Conservation (phyloP, 352 stramenopile species). For the Phytophthora sansomeana region DNA sequence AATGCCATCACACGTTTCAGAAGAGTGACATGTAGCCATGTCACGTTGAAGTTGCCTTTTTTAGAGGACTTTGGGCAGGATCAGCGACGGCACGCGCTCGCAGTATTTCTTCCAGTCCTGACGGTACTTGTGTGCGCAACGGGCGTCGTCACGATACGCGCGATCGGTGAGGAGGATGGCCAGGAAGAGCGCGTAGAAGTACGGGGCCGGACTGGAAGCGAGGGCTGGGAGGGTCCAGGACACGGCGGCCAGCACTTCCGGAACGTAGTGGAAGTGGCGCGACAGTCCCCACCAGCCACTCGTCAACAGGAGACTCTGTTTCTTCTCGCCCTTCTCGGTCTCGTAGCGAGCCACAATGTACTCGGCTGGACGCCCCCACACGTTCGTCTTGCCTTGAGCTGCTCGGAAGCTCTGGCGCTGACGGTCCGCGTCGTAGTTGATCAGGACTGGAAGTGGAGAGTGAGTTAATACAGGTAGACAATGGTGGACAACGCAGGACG, state of each 20-base stretch:
- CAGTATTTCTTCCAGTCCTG: constrained; percentile 96
- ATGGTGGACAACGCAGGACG: neutral
- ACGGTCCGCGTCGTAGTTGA: constrained; percentile 96
- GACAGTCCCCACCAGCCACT: constrained; percentile 95
- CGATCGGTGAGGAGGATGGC: constrained; percentile 95
- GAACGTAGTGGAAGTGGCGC: constrained; percentile 96
- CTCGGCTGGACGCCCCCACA: constrained; percentile 93
- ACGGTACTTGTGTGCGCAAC: constrained; percentile 96
- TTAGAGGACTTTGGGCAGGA: constrained; percentile 86
- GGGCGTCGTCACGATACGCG: constrained; percentile 95
- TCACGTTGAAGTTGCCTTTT: constrained; percentile 2
- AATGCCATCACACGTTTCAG: neutral
- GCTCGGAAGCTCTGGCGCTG: constrained; percentile 94
- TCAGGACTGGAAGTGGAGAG: constrained; percentile 56
- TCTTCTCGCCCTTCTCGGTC: constrained; percentile 89
- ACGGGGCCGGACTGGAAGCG: constrained; percentile 69
- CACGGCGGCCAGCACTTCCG: constrained; percentile 90
- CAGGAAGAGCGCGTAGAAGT: constrained; percentile 93
- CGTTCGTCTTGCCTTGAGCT: constrained; percentile 82
- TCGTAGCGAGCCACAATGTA: constrained; percentile 95
- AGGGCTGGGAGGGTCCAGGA: constrained; percentile 79
- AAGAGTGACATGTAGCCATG: neutral
- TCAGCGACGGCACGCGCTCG: constrained; percentile 87
- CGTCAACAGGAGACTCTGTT: constrained; percentile 92
- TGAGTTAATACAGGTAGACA: constrained; percentile 1